These are phyloP conservation scores for Pythium phragmiticola DNA, from an alignment of 352 stramenopile species.

Conservation along the genomic window DNA sequence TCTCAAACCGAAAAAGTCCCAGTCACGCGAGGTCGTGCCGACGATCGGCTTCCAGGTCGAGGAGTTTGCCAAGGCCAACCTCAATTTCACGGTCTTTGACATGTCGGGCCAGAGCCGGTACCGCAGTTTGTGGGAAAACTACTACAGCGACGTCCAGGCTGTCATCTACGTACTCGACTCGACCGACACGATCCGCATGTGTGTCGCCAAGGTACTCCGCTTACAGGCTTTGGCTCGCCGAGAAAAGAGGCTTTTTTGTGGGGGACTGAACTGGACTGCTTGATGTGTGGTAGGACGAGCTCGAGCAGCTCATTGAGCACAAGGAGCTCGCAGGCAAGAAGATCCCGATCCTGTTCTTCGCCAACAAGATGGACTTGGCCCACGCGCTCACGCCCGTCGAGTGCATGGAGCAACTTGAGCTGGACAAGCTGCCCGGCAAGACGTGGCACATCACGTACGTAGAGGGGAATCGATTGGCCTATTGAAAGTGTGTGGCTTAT, in stretches of 20 bases:
- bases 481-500: background rate
- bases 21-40: slow-evolving; percentile 78
- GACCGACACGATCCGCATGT: slow-evolving; percentile 85
- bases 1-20: slow-evolving; percentile 88
- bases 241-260: background rate
- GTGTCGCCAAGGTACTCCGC: slow-evolving; percentile 53
- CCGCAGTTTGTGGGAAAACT: slow-evolving; percentile 82
- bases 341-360: slow-evolving; percentile 83
- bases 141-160: slow-evolving; percentile 83
- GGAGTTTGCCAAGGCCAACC: slow-evolving; percentile 87
- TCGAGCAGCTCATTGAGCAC: slow-evolving; percentile 84
- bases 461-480: background rate
- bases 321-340: slow-evolving; percentile 70
- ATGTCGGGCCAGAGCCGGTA: slow-evolving; percentile 88
- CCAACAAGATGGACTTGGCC: slow-evolving; percentile 87
- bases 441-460: slow-evolving; percentile 86
- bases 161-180: slow-evolving; percentile 91
- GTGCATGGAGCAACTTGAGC: slow-evolving; percentile 76
- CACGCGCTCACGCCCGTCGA: slow-evolving; percentile 74
- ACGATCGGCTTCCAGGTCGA: slow-evolving; percentile 91
- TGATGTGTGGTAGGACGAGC: slow-evolving; percentile 50
- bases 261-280: background rate
- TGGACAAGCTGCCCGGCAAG: slow-evolving; percentile 75
- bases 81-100: slow-evolving; percentile 92
- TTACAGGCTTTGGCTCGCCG: too few relatives aligned